Base-by-base conservation (phyloP, 148 eudicot species). In the Beta vulgaris region DNA sequence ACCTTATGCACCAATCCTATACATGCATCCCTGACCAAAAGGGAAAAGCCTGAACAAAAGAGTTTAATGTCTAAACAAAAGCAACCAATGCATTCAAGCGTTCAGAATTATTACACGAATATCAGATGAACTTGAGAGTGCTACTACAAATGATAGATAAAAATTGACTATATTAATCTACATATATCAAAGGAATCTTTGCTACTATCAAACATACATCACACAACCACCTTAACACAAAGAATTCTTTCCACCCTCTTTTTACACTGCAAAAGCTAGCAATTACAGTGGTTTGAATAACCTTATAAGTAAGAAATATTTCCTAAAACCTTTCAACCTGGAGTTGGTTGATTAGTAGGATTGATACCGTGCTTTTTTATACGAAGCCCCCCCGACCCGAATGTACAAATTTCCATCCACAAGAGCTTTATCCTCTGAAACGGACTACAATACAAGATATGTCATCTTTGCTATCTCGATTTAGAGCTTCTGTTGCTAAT, bases 361-460 rank as follows among this genome's bases (percentile, higher is more conserved):
- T 65, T 26, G 23, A 76, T 70, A 70, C 8, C 63, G 29, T 42
- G 60, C 73, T 42, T 72, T 59, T 71, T n/a, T 71, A 80, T 25
- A 62, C 9, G 37, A 42, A 29, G 37, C 35, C 62, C 71, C 66
- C 81, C 68, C 43, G 28, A 81, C 81, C 68, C 43, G 28, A 81
- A 86, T 86, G 57, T 88, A 88, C 91, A 86, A 60, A 64, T 75
- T 23, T 42, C 36, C 71, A 31, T 25, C 28, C 70, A 31, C 10
- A 57, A 67, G 26, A 35, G 29, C 25, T 72, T 78, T 26, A 77
- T 74, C 74, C 81, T 63, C 40, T 35, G 68, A 89, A 87, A 25
- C 90, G 88, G 31, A 90, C 83, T 53, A 90, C 95, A 44, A 90
- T 82, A 75, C 89, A 87, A 23, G 95, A 90, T 74, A 90, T 90